phyloP scores from a whole-genome alignment of 2,329 filamentous ascomycete genomes.

The Setomelanomma holmii region DNA sequence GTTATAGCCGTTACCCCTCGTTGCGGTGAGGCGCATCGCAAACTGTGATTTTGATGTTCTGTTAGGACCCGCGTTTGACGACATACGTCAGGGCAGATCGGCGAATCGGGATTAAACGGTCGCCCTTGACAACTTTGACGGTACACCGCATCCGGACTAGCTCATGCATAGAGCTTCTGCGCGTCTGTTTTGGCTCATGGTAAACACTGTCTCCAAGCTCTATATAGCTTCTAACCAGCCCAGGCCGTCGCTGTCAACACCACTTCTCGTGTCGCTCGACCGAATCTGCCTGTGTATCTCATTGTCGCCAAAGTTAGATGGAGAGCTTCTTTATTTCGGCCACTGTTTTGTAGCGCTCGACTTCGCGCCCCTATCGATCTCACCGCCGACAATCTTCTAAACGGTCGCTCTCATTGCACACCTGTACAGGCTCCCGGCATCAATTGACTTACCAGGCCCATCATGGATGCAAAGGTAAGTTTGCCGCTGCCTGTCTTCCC shows the following conservation, averaged over 20 bases:
- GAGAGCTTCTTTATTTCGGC: constrained; percentile 49
- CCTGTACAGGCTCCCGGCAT: constrained; percentile 21
- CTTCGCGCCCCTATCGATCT: constrained; percentile 35
- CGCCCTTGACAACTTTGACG: constrained; percentile 4
- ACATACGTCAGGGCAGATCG: neutral
- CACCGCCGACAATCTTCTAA: constrained; percentile 22
- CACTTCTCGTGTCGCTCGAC: constrained; percentile 35
- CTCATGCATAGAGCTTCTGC: neutral
- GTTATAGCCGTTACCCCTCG: neutral
- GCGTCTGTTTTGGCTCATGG: constrained; percentile 8
- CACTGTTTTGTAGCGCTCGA: constrained; percentile 44
- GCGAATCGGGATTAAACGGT: neutral
- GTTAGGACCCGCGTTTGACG: constrained; percentile 18
- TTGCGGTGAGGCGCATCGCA: constrained; percentile 23
- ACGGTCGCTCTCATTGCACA: constrained; percentile 28
- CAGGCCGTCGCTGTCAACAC: constrained; percentile 33
- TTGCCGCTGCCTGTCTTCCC: constrained; percentile 2
- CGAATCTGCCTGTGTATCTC: constrained; percentile 45
- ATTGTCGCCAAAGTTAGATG: constrained; percentile 49
- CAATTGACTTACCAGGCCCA: constrained; percentile 30
- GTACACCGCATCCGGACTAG: neutral
- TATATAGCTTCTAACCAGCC: constrained; percentile 36
- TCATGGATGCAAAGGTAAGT: constrained; percentile 56
- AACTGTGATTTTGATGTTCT: constrained; percentile 21
- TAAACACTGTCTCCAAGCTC: constrained; percentile 21